phyloP scores from a whole-genome alignment of 2,329 filamentous ascomycete genomes.

The Trichoderma atroviride region DNA sequence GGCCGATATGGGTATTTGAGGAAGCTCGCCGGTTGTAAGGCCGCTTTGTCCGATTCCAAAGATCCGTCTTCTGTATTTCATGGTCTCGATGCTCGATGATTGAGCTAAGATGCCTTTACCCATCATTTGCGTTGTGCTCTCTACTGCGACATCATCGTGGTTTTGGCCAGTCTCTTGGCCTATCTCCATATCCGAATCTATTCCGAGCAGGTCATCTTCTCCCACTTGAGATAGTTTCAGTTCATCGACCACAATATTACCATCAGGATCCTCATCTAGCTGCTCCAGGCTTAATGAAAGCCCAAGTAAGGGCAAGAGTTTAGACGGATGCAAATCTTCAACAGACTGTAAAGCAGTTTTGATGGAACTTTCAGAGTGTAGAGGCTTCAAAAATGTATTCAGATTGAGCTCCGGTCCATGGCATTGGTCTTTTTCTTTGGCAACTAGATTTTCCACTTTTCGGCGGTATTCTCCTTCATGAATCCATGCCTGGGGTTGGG shows the following conservation, averaged over 20 bases:
- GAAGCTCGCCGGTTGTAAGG: not conserved
- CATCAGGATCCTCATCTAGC: slow-evolving; percentile 38
- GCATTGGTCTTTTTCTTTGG: slow-evolving; percentile 60
- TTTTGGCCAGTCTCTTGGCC: not conserved
- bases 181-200: not conserved
- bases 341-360: slow-evolving; percentile 81
- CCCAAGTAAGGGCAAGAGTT: slow-evolving; percentile 55
- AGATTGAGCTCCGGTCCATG: slow-evolving; percentile 55
- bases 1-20: not conserved
- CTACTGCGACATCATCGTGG: not conserved
- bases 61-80: not conserved
- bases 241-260: slow-evolving; percentile 67
- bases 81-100: not conserved
- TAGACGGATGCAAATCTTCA: slow-evolving; percentile 79
- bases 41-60: slow-evolving; percentile 3
- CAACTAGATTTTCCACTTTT: slow-evolving; percentile 64
- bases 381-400: slow-evolving; percentile 63
- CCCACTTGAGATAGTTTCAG: slow-evolving; percentile 56
- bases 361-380: slow-evolving; percentile 60
- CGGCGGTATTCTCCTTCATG: slow-evolving; percentile 83
- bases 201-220: slow-evolving; percentile 37
- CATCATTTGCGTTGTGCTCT: not conserved
- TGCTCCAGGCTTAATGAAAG: slow-evolving; percentile 48
- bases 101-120: not conserved
- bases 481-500: slow-evolving; percentile 80